Conservation (phyloP, 805 yeast species). For the Candida boidinii region DNA sequence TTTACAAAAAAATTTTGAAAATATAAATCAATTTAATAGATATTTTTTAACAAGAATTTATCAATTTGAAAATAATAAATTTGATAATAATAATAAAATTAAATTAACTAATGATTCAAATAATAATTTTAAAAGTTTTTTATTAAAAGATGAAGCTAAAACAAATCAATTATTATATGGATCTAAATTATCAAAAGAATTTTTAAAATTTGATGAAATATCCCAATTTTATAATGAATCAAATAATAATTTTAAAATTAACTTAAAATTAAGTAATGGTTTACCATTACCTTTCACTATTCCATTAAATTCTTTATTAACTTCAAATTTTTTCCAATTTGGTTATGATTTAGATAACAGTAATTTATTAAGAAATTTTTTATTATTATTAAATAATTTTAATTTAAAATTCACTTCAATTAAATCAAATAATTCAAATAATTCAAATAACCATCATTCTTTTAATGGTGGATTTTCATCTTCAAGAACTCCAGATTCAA, state of each 20-base stretch:
- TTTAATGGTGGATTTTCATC: too few relatives aligned
- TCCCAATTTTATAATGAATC: too few relatives aligned
- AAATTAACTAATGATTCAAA: background rate
- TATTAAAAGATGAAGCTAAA: background rate
- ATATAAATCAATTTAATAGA: slow-evolving; percentile 8
- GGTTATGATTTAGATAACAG: slow-evolving; percentile 25
- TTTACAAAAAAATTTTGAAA: background rate
- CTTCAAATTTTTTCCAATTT: slow-evolving; percentile 17
- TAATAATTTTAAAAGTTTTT: background rate
- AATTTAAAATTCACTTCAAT: too few relatives aligned
- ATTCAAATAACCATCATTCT: too few relatives aligned
- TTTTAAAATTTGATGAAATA: too few relatives aligned
- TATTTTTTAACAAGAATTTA: slow-evolving; percentile 16
- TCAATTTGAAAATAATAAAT: too few relatives aligned
- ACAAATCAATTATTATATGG: background rate
- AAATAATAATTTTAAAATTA: slow-evolving; percentile 10
- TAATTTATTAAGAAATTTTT: slow-evolving; percentile 12
- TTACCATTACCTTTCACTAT: slow-evolving; percentile 22
- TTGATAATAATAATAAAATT: slow-evolving; percentile 1
- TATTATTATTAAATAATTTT: slow-evolving; percentile 7
- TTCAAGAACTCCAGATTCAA: too few relatives aligned
- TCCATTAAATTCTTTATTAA: slow-evolving; percentile 18
- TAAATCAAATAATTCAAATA: too few relatives aligned
- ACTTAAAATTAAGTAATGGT: slow-evolving; percentile 8
- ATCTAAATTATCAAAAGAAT: background rate